Percentiles rank a stretch among this genome's conserved stretches.
phyloP scores from a whole-genome alignment of 768 basidiomycete genomes.

The Amanita jacksonii region DNA sequence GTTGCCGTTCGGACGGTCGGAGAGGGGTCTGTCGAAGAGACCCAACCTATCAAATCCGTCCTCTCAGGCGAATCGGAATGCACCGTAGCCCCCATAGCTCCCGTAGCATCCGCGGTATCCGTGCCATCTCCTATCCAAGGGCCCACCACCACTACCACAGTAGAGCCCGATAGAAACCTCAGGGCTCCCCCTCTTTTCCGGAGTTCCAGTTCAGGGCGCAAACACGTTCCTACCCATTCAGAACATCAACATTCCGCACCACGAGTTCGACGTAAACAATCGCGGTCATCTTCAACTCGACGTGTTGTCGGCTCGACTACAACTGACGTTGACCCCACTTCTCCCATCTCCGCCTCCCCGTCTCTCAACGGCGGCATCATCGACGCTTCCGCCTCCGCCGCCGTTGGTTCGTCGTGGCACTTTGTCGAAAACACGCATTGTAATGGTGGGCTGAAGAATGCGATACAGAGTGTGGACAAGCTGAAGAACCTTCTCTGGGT shows the following conservation, averaged over 20 bases:
- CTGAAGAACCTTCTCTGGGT: conserved; percentile 46
- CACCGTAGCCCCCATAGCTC: too few relatives aligned
- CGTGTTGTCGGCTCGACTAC: conserved; percentile 19
- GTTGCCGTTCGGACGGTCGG: conserved; percentile 11
- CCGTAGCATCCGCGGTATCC: too few relatives aligned
- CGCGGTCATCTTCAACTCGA: conserved; percentile 45
- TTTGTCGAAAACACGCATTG: conserved; percentile 57
- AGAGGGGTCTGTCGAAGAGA: conserved; percentile 5
- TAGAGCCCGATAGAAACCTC: neutral
- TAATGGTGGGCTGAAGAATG: conserved; percentile 81
- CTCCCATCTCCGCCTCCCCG: neutral
- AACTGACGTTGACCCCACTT: conserved; percentile 10
- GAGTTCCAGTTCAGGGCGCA: too few relatives aligned
- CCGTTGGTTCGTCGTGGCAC: conserved; percentile 22
- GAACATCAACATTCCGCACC: conserved; percentile 24
- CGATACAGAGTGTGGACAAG: conserved; percentile 58
- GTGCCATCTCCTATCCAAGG: too few relatives aligned
- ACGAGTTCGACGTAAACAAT: conserved; percentile 41
- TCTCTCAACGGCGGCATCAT: neutral
- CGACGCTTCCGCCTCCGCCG: conserved; percentile 12
- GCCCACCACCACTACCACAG: neutral
- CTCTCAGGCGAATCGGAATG: too few relatives aligned
- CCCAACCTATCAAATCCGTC: too few relatives aligned
- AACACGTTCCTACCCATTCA: conserved; percentile 40
- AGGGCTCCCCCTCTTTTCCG: too few relatives aligned